Percentiles rank a stretch among this genome's conserved stretches.
These are phyloP conservation scores for Xylariaceae sp. DNA, from an alignment of 2,329 filamentous ascomycete genomes.

Conservation along the genomic window DNA sequence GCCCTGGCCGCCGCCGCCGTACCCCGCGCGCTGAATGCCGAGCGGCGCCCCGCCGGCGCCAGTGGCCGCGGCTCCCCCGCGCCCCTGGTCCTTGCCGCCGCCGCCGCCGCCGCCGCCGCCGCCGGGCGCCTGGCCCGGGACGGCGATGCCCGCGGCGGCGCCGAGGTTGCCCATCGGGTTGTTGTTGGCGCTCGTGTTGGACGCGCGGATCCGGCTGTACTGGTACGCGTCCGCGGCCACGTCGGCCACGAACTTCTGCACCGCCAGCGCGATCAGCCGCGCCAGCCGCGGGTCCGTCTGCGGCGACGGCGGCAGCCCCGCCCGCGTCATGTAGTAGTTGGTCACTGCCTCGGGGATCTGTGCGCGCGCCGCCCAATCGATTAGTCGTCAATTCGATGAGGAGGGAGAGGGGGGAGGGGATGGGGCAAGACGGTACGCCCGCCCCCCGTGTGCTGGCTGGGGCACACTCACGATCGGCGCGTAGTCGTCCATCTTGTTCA, in stretches of 20 bases:
- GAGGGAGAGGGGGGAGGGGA: background rate
- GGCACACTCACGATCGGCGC: constrained; percentile 75
- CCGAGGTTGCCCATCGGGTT: constrained; percentile 87
- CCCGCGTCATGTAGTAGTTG: constrained; percentile 94
- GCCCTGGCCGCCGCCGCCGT: constrained; percentile 81
- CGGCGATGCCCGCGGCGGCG: constrained; percentile 62
- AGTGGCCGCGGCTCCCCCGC: constrained; percentile 47
- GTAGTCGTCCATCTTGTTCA: constrained; percentile 96
- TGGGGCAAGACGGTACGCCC: background rate
- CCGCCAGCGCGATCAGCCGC: constrained; percentile 90
- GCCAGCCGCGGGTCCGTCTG: constrained; percentile 86
- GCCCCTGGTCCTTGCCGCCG: constrained; percentile 46
- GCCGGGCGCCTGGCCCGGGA: constrained; percentile 52
- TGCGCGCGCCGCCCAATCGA: background rate
- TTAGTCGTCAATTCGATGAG: constrained; percentile 5
- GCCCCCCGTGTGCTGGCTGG: background rate
- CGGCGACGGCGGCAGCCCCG: constrained; percentile 85
- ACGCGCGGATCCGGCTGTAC: constrained; percentile 91
- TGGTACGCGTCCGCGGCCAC: constrained; percentile 97
- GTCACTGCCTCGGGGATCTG: constrained; percentile 97
- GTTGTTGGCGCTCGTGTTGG: constrained; percentile 80
- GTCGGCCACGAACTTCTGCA: constrained; percentile 97
- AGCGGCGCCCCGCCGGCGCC: no score
- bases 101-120: constrained; percentile 49
- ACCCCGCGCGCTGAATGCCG: constrained; percentile 70